phyloP scores from a whole-genome alignment of 2,329 filamentous ascomycete genomes.

The Fusarium sp. region DNA sequence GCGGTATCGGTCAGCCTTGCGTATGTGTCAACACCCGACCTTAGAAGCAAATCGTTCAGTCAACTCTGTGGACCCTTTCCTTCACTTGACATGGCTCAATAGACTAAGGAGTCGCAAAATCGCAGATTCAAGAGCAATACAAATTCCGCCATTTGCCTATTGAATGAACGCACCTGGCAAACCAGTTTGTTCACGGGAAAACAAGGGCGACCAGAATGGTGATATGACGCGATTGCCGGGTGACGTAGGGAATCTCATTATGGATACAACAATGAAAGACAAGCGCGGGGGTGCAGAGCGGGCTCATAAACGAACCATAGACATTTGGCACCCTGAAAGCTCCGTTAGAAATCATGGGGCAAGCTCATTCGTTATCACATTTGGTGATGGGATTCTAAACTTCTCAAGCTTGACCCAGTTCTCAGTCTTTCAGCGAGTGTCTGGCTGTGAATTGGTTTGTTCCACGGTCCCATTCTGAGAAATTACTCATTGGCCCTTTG shows the following conservation, averaged over 20 bases:
- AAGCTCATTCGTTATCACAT: slow-evolving; percentile 10
- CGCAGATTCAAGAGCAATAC: background rate
- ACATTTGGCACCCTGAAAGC: slow-evolving; percentile 1
- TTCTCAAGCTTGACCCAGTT: background rate
- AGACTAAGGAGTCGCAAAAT: background rate
- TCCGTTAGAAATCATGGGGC: slow-evolving; percentile 19
- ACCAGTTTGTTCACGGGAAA: slow-evolving; percentile 14
- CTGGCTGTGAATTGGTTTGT: slow-evolving; percentile 2
- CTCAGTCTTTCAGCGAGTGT: slow-evolving; percentile 9
- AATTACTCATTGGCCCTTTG: slow-evolving; percentile 3
- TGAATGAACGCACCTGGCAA: background rate
- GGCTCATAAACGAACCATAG: slow-evolving; percentile 11
- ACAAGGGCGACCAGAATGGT: slow-evolving; percentile 23
- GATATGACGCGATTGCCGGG: slow-evolving; percentile 34
- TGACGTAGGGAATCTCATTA: slow-evolving; percentile 40
- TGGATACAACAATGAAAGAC: slow-evolving; percentile 20
- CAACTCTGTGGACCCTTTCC: background rate
- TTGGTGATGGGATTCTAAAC: slow-evolving; percentile 11
- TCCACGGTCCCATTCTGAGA: slow-evolving; percentile 1
- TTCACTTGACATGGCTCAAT: background rate
- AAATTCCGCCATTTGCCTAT: background rate
- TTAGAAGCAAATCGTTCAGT: background rate
- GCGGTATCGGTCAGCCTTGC: slow-evolving; percentile 26
- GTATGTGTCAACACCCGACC: slow-evolving; percentile 6
- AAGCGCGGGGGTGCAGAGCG: slow-evolving; percentile 15